Evolutionary conservation across 1,139 yeast genomes (phyloP), one percentile per base, ranked within the genome.

Genomic region (Geotrichum australiense): DNA sequence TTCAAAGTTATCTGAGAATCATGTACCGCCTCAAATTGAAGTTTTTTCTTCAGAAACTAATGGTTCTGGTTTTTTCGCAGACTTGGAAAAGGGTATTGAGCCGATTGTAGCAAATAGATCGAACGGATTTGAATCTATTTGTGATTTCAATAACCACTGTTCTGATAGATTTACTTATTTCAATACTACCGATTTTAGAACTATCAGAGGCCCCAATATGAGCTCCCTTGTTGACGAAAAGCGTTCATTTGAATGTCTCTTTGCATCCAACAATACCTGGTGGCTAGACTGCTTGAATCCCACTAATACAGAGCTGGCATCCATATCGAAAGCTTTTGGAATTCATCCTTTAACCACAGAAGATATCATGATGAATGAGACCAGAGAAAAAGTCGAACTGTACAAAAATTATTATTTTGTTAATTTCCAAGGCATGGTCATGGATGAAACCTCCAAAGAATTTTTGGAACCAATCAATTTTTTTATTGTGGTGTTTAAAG

Each of bases 271-370:
- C 41, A 77, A 80, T 1, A 64, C 71, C 18, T 69, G 73, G 73
- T 91, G 98, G 96, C 70, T 91, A 6, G 97, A 91, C 61, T 85
- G 93, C 23, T 68, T 84, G 45, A 82, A 87, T 54, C 98, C 98
- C 2, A 83, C 95, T 0, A 97, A 89, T 55, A 93, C 83, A 49
- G 98, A 91, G 61, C 87, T 91, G 95, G 86, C 85, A 57, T 89
- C 84, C 0, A 56, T 91, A n/a, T 78, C 94, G 19, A 86, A 87
- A 54, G 82, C 96, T 0, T 91, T 91, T 63, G 94, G 94, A 0
- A 86, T 89, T 49, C 97, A 89, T 61, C 97, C 97, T 0, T 73
- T 89, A 57, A 91, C 98, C 0, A 83, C 96, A 0, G 98, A 91
- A 59, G 98, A 91, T 66, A 89, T 91, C 42, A 84, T 85, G 50